Percentiles rank a stretch among this genome's conserved stretches.
phyloP scores from a whole-genome alignment of 495 filamentous ascomycete genomes.

The Cryomyces minteri region DNA sequence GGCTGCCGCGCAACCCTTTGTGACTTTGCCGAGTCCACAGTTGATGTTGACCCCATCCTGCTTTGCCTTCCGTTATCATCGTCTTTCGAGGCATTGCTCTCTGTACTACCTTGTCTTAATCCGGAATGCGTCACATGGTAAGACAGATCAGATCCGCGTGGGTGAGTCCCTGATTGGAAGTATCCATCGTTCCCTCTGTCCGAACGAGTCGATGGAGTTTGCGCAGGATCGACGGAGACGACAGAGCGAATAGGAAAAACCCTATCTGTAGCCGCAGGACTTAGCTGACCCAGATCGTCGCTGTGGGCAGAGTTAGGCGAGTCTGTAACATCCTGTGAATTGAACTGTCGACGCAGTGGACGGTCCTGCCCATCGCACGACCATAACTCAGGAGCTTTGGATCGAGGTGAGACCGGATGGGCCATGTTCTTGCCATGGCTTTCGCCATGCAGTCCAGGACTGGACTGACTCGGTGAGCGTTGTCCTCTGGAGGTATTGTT shows the following conservation, averaged over 20 bases:
- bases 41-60: neutral
- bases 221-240: constrained; percentile 47
- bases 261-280: constrained; percentile 34
- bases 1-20: neutral
- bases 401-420: no score
- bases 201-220: constrained; percentile 17
- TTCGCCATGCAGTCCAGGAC: no score
- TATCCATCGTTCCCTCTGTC: constrained; percentile 10
- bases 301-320: no score
- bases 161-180: constrained; percentile 4
- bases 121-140: neutral
- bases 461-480: no score
- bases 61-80: neutral
- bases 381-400: no score
- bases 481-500: no score
- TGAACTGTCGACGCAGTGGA: no score
- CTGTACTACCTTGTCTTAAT: neutral
- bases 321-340: no score
- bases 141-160: neutral
- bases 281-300: constrained; percentile 12
- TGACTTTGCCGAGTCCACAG: neutral
- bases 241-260: constrained; percentile 77
- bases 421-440: no score
- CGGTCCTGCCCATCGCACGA: no score
- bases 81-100: neutral